Conservation (phyloP, 495 filamentous ascomycete species). For the Chaetomium tenue region DNA sequence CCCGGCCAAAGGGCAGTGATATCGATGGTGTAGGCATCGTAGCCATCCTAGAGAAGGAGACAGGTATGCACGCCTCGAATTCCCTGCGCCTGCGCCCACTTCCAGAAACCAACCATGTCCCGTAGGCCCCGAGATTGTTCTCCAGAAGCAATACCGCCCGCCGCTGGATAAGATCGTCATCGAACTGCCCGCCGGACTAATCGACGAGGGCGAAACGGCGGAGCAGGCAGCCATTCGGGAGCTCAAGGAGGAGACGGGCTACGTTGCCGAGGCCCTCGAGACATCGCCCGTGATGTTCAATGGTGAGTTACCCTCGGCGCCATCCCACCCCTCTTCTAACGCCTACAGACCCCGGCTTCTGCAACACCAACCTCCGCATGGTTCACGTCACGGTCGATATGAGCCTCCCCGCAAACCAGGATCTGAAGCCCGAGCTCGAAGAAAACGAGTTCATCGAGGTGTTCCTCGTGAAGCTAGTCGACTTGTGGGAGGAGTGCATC, state of each 20-base stretch:
- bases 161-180: conserved; percentile 75
- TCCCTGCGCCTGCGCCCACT: too few relatives aligned
- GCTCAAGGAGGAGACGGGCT: conserved; percentile 92
- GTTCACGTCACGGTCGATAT: conserved; percentile 80
- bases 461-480: conserved; percentile 66
- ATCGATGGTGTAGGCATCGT: conserved; percentile 92
- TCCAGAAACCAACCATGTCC: neutral
- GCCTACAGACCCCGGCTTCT: conserved; percentile 65
- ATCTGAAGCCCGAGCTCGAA: conserved; percentile 70
- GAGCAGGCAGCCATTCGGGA: conserved; percentile 83
- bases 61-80: too few relatives aligned
- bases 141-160: conserved; percentile 87
- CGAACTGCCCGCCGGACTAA: conserved; percentile 82
- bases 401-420: conserved; percentile 62
- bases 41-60: conserved; percentile 73
- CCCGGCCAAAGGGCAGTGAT: conserved; percentile 63
- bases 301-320: conserved; percentile 46
- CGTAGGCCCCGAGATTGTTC: conserved; percentile 66
- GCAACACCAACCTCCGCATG: conserved; percentile 83
- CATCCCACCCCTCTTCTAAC: neutral
- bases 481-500: conserved; percentile 66
- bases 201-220: conserved; percentile 77
- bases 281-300: conserved; percentile 82
- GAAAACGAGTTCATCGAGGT: conserved; percentile 90
- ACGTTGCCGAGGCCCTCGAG: conserved; percentile 66